Conservation (phyloP, 1,139 yeast genomes). For the Blastobotrys raffinosifermentans region DNA sequence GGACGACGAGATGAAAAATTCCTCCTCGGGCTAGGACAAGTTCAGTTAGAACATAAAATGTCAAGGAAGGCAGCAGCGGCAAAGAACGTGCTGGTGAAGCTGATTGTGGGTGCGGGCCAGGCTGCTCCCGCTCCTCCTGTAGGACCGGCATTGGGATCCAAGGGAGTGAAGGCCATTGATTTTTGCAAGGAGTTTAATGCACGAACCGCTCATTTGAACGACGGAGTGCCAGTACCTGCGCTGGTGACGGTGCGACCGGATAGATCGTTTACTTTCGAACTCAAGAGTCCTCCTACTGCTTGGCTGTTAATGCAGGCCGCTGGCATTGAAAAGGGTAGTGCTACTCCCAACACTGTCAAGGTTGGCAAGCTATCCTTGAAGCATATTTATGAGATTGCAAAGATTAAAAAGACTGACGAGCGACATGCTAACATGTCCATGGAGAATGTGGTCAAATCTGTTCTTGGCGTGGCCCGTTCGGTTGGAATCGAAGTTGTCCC, state of each 20-base stretch:
- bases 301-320: conserved; percentile 83
- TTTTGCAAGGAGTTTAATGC: conserved; percentile 98
- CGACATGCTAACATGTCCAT: conserved; percentile 67
- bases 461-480: conserved; percentile 80
- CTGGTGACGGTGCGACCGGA: conserved; percentile 85
- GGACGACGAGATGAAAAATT: background rate
- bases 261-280: conserved; percentile 76
- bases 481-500: conserved; percentile 81
- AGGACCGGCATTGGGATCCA: conserved; percentile 97
- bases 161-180: conserved; percentile 97
- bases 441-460: conserved; percentile 72
- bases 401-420: conserved; percentile 64
- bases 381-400: conserved; percentile 91
- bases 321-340: conserved; percentile 74
- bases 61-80: conserved; percentile 19
- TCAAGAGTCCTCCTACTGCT: conserved; percentile 89
- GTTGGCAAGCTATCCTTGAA: conserved; percentile 78
- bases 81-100: conserved; percentile 60
- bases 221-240: conserved; percentile 89
- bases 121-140: conserved; percentile 99
- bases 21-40: background rate
- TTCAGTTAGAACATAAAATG: conserved; percentile 6
- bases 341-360: conserved; percentile 36
- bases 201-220: conserved; percentile 77
- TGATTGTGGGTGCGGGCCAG: conserved; percentile 96